Conservation (phyloP, 306 rosid genomes). For the Prunus armeniaca region DNA sequence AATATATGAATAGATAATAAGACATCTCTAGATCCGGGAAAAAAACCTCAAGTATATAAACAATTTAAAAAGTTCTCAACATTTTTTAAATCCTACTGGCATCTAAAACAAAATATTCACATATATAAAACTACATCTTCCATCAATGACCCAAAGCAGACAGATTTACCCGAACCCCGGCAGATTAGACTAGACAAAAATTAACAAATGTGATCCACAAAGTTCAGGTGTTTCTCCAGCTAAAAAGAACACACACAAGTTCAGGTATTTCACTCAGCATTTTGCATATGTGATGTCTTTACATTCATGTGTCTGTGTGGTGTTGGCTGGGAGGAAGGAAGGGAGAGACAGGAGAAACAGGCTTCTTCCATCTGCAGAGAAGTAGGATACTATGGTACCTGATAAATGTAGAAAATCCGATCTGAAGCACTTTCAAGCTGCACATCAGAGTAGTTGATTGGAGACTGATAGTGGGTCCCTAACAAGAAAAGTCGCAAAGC, state of each 20-base stretch:
- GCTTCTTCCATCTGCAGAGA: background rate
- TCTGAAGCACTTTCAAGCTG: conserved; percentile 96
- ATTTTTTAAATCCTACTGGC: background rate
- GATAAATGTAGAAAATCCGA: conserved; percentile 78
- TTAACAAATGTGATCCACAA: background rate
- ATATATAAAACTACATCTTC: background rate
- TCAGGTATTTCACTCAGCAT: background rate
- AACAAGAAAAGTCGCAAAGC: conserved; percentile 90
- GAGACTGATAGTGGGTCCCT: conserved; percentile 92
- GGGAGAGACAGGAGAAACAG: background rate
- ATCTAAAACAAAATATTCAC: background rate
- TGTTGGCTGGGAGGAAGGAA: background rate
- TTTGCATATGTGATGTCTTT: background rate
- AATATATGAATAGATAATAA: background rate
- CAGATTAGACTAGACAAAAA: background rate
- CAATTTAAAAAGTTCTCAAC: background rate
- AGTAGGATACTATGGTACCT: conserved; percentile 43
- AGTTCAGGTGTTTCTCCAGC: background rate
- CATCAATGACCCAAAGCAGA: conserved; percentile 12
- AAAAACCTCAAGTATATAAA: background rate
- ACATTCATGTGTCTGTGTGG: background rate
- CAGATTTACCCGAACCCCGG: background rate
- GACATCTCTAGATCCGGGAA: background rate
- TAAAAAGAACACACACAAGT: background rate
- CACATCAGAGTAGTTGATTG: conserved; percentile 73